Evolutionary conservation across 176 grass and related monocot species (phyloP).

Genomic region (Carex myosuroides): DNA sequence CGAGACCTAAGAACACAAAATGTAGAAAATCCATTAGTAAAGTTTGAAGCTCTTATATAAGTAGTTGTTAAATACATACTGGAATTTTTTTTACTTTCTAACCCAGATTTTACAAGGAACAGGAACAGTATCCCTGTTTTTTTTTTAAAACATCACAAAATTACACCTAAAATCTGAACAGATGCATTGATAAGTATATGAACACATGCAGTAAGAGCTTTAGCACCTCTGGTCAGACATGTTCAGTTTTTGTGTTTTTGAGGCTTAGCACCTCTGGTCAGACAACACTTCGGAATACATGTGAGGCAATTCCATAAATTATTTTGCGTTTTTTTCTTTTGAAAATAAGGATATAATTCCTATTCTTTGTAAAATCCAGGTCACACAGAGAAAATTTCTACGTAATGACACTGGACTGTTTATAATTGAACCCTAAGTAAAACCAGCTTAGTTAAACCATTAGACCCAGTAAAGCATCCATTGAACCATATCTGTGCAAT

Average conservation of each 20-base stretch:
- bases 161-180: not conserved
- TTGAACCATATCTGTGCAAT: not conserved
- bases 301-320: not conserved
- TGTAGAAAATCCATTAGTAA: slow-evolving; percentile 20
- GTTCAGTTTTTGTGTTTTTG: not conserved
- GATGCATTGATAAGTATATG: not conserved
- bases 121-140: not conserved
- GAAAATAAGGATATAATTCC: not conserved
- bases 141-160: not conserved
- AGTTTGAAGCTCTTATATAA: slow-evolving; percentile 9
- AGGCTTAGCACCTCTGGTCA: not conserved
- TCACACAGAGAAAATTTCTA: not conserved
- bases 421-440: not conserved
- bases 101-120: not conserved
- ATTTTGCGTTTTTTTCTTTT: not conserved
- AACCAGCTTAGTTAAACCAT: not conserved
- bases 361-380: not conserved
- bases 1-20: slow-evolving; percentile 40
- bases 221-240: not conserved
- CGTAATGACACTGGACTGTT: not conserved
- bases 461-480: not conserved
- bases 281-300: not conserved
- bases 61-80: not conserved
- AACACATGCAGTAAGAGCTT: not conserved
- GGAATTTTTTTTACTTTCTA: not conserved